Conservation (phyloP, 495 filamentous ascomycete genomes). For the Talaromyces nanjingensis region DNA sequence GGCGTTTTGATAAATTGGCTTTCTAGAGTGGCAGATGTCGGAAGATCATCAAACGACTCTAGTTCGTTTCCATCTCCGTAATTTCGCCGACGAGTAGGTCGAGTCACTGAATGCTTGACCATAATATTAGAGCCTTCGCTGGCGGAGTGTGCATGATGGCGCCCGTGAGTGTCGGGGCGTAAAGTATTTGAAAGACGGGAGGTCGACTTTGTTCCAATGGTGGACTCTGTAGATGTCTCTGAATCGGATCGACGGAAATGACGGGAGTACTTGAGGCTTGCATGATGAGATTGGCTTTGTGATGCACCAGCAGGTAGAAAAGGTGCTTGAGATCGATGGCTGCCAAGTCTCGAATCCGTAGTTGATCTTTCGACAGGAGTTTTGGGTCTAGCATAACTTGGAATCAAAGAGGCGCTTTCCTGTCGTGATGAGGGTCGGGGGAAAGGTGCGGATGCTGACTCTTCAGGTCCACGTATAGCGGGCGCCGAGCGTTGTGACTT, state of each 20-base stretch:
- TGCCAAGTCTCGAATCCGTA: slow-evolving; percentile 45
- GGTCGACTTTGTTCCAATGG: slow-evolving; percentile 35
- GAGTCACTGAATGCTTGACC: slow-evolving; percentile 60
- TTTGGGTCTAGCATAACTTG: slow-evolving; percentile 52
- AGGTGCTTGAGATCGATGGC: slow-evolving; percentile 57
- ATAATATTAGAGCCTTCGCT: slow-evolving; percentile 41
- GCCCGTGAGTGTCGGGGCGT: slow-evolving; percentile 37
- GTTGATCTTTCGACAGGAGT: slow-evolving; percentile 60
- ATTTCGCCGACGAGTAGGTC: slow-evolving; percentile 64
- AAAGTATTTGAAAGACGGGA: slow-evolving; percentile 43
- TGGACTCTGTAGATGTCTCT: slow-evolving; percentile 47
- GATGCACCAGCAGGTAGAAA: slow-evolving; percentile 77
- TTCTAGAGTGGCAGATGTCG: slow-evolving; percentile 72
- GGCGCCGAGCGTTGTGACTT: slow-evolving; percentile 85
- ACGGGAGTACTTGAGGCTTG: slow-evolving; percentile 61
- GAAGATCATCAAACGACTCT: slow-evolving; percentile 89
- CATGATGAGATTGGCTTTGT: slow-evolving; percentile 69
- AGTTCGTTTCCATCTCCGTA: slow-evolving; percentile 92
- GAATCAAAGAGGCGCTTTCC: slow-evolving; percentile 32
- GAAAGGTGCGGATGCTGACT: slow-evolving; percentile 26
- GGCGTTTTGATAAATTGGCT: slow-evolving; percentile 78
- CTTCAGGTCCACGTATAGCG: slow-evolving; percentile 53
- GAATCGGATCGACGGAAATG: slow-evolving; percentile 70
- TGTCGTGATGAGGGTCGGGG: slow-evolving; percentile 33
- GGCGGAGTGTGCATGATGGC: slow-evolving; percentile 31